phyloP scores from a whole-genome alignment of 257 asterid genomes.

The Striga asiatica region DNA sequence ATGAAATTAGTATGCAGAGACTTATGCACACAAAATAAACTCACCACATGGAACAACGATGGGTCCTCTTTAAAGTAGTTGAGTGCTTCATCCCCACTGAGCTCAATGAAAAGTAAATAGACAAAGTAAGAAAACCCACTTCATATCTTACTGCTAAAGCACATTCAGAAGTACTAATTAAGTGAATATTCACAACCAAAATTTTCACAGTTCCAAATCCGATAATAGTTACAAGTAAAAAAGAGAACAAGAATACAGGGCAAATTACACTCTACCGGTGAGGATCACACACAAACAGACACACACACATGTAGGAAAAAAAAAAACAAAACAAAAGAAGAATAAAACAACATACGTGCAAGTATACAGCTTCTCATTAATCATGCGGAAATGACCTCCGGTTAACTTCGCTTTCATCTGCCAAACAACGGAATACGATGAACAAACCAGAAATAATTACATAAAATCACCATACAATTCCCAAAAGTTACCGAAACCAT shows the following conservation, averaged over 20 bases:
- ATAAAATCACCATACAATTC: neutral
- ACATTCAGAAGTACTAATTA: too few species aligned
- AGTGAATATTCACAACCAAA: neutral
- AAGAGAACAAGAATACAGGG: neutral
- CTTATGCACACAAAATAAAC: constrained; percentile 7
- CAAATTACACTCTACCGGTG: too few species aligned
- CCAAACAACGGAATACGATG: neutral
- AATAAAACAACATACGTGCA: constrained; percentile 39
- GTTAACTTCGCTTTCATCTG: constrained; percentile 78
- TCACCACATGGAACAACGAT: constrained; percentile 58
- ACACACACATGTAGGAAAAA: too few species aligned
- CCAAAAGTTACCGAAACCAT: neutral
- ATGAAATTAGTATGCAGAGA: neutral
- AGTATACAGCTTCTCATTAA: constrained; percentile 81
- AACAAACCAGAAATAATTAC: neutral
- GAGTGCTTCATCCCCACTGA: constrained; percentile 70
- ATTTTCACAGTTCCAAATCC: neutral
- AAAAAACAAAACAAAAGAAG: too few species aligned
- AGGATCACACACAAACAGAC: too few species aligned
- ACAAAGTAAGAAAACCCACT: neutral
- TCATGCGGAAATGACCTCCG: constrained; percentile 80
- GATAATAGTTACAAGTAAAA: neutral
- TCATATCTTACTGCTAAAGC: neutral
- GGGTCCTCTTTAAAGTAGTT: constrained; percentile 63
- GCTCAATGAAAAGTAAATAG: neutral